phyloP scores from a whole-genome alignment of 164 flowering plant species.

The Kalanchoe fedtschenkoi region DNA sequence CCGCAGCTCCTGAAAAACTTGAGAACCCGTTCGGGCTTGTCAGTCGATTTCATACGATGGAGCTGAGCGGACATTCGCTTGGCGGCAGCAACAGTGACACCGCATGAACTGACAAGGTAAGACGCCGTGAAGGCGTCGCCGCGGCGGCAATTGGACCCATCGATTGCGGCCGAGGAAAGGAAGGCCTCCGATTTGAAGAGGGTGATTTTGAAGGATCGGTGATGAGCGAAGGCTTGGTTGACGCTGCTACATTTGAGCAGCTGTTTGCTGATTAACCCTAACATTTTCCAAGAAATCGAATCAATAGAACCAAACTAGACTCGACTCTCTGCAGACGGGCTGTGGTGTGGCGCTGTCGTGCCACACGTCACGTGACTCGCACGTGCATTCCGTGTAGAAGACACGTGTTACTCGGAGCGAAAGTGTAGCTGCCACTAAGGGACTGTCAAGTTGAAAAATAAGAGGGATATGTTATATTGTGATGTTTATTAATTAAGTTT shows the following conservation, averaged over 20 bases:
- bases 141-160: not conserved
- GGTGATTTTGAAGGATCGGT: not conserved
- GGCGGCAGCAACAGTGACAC: not conserved
- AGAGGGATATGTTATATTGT: too few relatives aligned
- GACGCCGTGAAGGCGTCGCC: not conserved
- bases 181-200: not conserved
- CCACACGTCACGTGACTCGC: not conserved
- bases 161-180: not conserved
- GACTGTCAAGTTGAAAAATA: too few relatives aligned
- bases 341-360: too few relatives aligned
- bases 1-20: slow-evolving; percentile 4
- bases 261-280: not conserved
- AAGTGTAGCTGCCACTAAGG: too few relatives aligned
- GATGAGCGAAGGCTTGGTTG: not conserved
- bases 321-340: too few relatives aligned
- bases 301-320: too few relatives aligned
- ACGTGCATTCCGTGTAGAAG: too few relatives aligned
- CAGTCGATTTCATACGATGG: not conserved
- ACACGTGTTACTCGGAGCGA: too few relatives aligned
- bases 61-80: not conserved
- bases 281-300: not conserved
- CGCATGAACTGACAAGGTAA: slow-evolving; percentile 6
- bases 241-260: not conserved
- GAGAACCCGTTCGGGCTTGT: slow-evolving; percentile 7
- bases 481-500: too few relatives aligned